Evolutionary conservation across 352 stramenopile species (phyloP).

Genomic region (Pythium rishiriense): DNA sequence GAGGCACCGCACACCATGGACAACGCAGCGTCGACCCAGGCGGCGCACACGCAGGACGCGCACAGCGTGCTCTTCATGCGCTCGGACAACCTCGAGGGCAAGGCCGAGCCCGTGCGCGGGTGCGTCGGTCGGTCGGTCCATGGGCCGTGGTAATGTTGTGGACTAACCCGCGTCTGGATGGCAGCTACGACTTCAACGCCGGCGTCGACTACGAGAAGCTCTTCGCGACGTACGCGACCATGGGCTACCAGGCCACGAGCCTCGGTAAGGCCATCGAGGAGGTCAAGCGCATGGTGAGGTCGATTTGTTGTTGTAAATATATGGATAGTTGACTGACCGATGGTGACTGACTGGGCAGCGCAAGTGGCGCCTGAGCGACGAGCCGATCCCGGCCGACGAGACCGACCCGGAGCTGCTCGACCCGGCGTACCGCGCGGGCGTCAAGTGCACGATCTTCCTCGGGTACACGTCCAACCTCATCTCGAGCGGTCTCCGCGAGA

Average conservation of each 20-base stretch:
- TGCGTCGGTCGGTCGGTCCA: conserved; percentile 14
- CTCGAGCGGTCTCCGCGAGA: conserved; percentile 97
- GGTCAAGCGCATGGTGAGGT: conserved; percentile 97
- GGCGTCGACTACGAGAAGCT: conserved; percentile 87
- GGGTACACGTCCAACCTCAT: conserved; percentile 99
- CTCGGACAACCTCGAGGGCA: conserved; percentile 78
- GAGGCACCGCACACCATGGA: conserved; percentile 14
- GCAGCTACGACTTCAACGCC: conserved; percentile 90
- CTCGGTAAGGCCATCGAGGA: conserved; percentile 96
- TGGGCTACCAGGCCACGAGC: conserved; percentile 97
- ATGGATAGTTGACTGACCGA: neutral
- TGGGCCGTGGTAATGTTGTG: neutral
- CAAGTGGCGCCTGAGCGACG: conserved; percentile 96
- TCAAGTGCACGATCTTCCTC: conserved; percentile 99
- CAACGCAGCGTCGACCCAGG: conserved; percentile 3
- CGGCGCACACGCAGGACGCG: conserved; percentile 41
- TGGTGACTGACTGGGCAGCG: conserved; percentile 35
- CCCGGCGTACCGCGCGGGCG: conserved; percentile 65
- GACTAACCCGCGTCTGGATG: conserved; percentile 3
- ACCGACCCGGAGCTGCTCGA: conserved; percentile 91
- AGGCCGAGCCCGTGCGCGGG: conserved; percentile 46
- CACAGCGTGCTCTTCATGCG: conserved; percentile 76
- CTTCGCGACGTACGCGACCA: conserved; percentile 79
- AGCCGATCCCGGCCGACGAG: conserved; percentile 90
- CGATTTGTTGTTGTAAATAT: neutral